Conservation (phyloP, 805 yeast genomes). For the Ogataea trehalophila region DNA sequence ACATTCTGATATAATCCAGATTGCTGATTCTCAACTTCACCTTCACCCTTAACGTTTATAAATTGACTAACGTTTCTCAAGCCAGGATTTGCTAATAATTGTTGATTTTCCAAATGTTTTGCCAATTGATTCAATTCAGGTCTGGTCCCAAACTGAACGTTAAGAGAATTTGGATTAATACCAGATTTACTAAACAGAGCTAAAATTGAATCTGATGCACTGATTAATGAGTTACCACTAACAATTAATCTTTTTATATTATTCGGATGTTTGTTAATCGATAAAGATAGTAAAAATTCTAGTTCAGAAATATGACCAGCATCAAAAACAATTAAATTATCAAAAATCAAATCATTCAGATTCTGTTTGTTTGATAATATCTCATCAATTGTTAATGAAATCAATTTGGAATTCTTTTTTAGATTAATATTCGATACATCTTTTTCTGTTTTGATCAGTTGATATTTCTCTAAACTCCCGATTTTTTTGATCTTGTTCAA, state of each 20-base stretch:
- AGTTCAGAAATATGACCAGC: conserved; percentile 29
- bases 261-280: conserved; percentile 9
- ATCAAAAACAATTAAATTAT: conserved; percentile 30
- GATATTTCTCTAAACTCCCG: conserved; percentile 5
- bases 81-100: conserved; percentile 27
- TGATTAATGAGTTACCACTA: conserved; percentile 30
- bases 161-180: not conserved
- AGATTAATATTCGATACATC: not conserved
- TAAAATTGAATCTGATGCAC: conserved; percentile 2
- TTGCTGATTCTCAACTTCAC: conserved; percentile 24
- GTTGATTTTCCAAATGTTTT: not conserved
- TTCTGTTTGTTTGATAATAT: not conserved
- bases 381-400: conserved; percentile 4
- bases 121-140: not conserved
- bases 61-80: conserved; percentile 29
- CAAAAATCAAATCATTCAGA: conserved; percentile 14
- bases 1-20: conserved; percentile 32
- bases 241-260: conserved; percentile 26
- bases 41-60: conserved; percentile 28
- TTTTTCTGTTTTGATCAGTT: not conserved
- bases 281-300: conserved; percentile 29
- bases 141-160: conserved; percentile 3
- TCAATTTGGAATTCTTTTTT: not conserved
- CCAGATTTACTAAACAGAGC: not conserved
- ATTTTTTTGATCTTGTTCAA: conserved; percentile 7